Base-by-base conservation (phyloP, 495 filamentous ascomycete genomes). In the Ramalina intermedia region DNA sequence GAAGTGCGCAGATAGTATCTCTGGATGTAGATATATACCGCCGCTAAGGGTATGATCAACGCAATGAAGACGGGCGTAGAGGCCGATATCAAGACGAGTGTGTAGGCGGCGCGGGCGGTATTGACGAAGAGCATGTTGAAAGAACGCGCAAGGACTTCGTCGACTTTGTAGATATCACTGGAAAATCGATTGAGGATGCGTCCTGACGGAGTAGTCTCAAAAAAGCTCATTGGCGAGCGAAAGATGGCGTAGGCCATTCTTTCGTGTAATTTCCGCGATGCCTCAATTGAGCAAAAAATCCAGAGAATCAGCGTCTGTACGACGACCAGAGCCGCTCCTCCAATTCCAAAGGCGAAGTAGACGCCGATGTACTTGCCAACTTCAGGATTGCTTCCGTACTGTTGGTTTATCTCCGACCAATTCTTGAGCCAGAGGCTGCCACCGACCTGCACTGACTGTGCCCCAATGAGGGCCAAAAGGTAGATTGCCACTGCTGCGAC, bases 231-330 rank as follows among this genome's bases (percentile, higher is more conserved):
- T 21, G 93, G 93, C 14, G 87, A 91, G 59, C 91, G 80, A 72
- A 99, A 99, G 57, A 96, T 96, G 6, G 93, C 87, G 56, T 84
- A 88, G 39, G 93, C 93, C 93, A 99, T 99, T 50, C 86, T 79
- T 66, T 99, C 90, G 63, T 99, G 93, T 24, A 99, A 75, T 66
- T 96, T 96, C 17, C 89, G 78, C 37, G 88, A 94, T 43, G 93
- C 93, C 75, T 96, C 89, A 52, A 99, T 96, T 2, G 93, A 95
- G 66, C 93, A 99, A 68, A 96, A 96, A 54, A 99, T 95, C 90
- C 90, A 96, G 17, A 99, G 70, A 50, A 99, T 89, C 48, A 99
- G 69, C 24, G 90, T 95, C 66, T 99, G 93, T 35, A 91, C 57
- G 38, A 96, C 86, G 17, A 90, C 87, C 54, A 99, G 69, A 27